These are phyloP conservation scores for Urostyla sp. DNA, from an alignment of 73 alveolate species.

Conservation along the genomic window DNA sequence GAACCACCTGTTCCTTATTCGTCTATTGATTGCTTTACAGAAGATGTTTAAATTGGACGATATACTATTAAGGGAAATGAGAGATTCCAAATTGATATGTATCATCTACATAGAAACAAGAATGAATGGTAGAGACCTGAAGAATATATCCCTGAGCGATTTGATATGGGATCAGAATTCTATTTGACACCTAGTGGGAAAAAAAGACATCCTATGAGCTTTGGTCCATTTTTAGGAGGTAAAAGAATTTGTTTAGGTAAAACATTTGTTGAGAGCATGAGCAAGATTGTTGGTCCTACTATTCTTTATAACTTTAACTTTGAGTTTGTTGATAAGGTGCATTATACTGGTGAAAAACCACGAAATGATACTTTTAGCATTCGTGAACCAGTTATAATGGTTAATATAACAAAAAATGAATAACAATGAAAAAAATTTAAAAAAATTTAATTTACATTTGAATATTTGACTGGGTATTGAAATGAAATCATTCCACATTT, in stretches of 20 bases:
- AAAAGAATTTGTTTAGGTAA: conserved; percentile 57
- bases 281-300: not conserved
- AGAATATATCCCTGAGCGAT: conserved; percentile 60
- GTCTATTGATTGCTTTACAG: not conserved
- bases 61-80: not conserved
- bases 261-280: conserved; percentile 35
- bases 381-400: too few species aligned
- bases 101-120: conserved; percentile 14
- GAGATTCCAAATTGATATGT: not conserved
- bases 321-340: not conserved
- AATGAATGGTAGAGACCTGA: conserved; percentile 25
- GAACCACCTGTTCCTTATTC: conserved; percentile 21
- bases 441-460: too few species aligned
- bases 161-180: conserved; percentile 15
- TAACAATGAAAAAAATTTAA: too few species aligned
- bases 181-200: conserved; percentile 42
- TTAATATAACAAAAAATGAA: too few species aligned
- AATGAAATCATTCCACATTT: too few species aligned
- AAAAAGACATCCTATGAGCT: conserved; percentile 44
- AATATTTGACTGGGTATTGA: too few species aligned
- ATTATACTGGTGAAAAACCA: too few species aligned
- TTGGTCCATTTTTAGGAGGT: conserved; percentile 51
- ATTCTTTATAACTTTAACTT: not conserved
- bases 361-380: too few species aligned
- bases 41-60: not conserved